phyloP scores from a whole-genome alignment of 371 early-diverging fungal species.

The Apophysomyces variabilis region DNA sequence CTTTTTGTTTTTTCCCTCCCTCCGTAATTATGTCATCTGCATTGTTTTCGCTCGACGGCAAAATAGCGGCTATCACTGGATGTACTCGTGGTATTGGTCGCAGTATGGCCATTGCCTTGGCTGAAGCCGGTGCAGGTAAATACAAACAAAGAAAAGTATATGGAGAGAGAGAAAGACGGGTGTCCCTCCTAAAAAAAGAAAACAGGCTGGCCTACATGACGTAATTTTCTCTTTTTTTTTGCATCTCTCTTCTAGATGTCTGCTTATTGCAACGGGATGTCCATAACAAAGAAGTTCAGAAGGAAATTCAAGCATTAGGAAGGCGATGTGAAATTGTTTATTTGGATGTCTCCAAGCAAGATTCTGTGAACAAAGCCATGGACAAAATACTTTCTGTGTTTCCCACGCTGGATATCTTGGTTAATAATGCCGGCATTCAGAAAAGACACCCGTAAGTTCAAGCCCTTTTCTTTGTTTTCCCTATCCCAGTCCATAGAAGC shows the following conservation, averaged over 20 bases:
- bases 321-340: slow-evolving; percentile 31
- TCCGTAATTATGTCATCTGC: not conserved
- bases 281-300: slow-evolving; percentile 22
- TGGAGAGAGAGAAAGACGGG: no score
- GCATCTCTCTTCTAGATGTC: slow-evolving; percentile 21
- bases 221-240: not conserved
- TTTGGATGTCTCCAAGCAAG: slow-evolving; percentile 24
- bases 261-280: slow-evolving; percentile 34
- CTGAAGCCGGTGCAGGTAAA: slow-evolving; percentile 43
- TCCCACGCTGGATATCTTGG: slow-evolving; percentile 33
- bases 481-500: not conserved
- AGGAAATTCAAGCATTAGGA: slow-evolving; percentile 29
- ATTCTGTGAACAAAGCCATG: slow-evolving; percentile 24
- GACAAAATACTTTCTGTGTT: slow-evolving; percentile 25
- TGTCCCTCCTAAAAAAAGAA: no score
- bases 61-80: slow-evolving; percentile 34
- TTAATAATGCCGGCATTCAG: slow-evolving; percentile 43
- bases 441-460: slow-evolving; percentile 24
- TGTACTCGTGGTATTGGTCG: slow-evolving; percentile 39
- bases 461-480: no score
- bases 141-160: not conserved
- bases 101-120: slow-evolving; percentile 35
- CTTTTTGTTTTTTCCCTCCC: no score
- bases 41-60: slow-evolving; percentile 36
- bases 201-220: not conserved